Evolutionary conservation across 139 green algal species (phyloP).

Genomic region (Edaphochlamys debaryana): DNA sequence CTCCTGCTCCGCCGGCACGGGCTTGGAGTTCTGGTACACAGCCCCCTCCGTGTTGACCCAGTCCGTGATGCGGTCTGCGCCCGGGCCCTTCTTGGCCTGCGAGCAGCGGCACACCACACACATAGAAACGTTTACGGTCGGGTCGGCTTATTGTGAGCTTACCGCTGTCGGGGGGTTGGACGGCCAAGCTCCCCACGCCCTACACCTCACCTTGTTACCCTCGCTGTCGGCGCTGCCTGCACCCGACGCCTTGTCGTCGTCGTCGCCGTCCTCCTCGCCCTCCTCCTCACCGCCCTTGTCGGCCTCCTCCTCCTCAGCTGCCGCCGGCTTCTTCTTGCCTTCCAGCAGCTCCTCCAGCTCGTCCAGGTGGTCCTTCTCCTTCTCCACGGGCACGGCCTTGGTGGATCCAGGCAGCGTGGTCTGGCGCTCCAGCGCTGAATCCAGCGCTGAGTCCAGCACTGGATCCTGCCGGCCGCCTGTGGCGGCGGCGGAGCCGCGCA

Average conservation of each 20-base stretch:
- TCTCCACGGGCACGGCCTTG: neutral
- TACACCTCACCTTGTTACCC: neutral
- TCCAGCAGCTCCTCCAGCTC: neutral
- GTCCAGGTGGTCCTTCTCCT: neutral
- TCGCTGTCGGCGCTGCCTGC: neutral
- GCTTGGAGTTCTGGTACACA: slow-evolving; percentile 5
- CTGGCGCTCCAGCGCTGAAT: too few species aligned
- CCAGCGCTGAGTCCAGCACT: too few species aligned
- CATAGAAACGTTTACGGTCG: neutral
- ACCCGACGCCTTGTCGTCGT: neutral
- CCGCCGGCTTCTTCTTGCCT: too few species aligned
- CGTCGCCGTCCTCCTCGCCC: neutral
- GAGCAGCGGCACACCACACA: neutral
- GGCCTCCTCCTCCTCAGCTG: too few species aligned
- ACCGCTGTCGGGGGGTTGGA: too few species aligned
- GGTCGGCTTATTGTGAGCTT: neutral
- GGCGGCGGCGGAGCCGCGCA: too few species aligned
- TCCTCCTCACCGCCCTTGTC: too few species aligned
- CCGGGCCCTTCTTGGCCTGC: neutral
- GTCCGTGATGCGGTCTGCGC: neutral
- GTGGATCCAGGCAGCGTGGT: neutral
- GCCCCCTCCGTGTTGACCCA: neutral
- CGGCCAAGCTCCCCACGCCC: neutral
- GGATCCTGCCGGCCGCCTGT: too few species aligned
- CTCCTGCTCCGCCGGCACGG: too few species aligned